Evolutionary conservation across 805 yeast genomes (phyloP).

Genomic region (Starmerella apicola): DNA sequence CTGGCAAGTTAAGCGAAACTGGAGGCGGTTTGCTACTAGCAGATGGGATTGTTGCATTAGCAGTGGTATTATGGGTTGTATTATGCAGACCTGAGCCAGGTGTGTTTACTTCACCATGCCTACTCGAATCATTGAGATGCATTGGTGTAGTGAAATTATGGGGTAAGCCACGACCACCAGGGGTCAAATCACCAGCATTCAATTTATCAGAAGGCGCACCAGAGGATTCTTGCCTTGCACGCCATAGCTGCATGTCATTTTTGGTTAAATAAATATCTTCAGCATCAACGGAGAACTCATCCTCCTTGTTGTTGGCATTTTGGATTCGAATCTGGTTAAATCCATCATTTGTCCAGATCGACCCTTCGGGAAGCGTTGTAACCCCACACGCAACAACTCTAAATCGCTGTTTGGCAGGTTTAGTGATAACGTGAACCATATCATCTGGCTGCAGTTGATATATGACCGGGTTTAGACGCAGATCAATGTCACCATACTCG

Average conservation of each 20-base stretch:
- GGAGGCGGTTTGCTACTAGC: no score
- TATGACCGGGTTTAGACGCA: not conserved
- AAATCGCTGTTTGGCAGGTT: not conserved
- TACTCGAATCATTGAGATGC: no score
- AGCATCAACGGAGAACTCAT: slow-evolving; percentile 1
- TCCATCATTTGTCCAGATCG: not conserved
- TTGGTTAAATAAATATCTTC: slow-evolving; percentile 8
- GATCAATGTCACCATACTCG: slow-evolving; percentile 7
- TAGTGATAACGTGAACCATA: slow-evolving; percentile 4
- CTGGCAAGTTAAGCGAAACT: not conserved
- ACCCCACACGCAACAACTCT: not conserved
- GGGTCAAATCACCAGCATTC: not conserved
- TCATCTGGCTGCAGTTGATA: slow-evolving; percentile 10
- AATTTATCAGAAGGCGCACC: not conserved
- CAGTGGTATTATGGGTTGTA: no score
- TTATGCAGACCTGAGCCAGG: no score
- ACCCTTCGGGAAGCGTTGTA: not conserved
- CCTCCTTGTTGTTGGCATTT: not conserved
- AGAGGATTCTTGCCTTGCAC: not conserved
- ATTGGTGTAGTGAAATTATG: no score
- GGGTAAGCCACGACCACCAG: no score
- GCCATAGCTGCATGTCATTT: slow-evolving; percentile 4
- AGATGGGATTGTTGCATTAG: no score
- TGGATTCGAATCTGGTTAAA: not conserved
- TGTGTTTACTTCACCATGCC: no score